These are phyloP conservation scores for Raphidocelis subcapitata DNA, from an alignment of 139 green algal genomes.

Conservation along the genomic window DNA sequence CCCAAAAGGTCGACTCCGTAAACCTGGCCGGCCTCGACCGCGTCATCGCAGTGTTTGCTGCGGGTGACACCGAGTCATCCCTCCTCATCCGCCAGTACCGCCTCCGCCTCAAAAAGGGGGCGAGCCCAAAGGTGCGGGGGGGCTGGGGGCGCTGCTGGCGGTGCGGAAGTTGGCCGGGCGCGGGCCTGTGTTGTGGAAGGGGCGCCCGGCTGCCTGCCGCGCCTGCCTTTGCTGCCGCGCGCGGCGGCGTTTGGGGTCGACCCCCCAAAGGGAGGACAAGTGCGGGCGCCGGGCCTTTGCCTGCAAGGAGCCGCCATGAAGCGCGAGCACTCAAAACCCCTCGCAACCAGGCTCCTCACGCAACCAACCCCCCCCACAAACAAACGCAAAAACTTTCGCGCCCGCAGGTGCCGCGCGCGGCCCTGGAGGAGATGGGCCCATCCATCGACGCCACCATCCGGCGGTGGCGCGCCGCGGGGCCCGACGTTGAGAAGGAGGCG, in stretches of 20 bases:
- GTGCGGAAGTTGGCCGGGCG: too few relatives aligned
- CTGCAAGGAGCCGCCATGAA: conserved; percentile 17
- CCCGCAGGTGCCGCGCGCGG: conserved; percentile 65
- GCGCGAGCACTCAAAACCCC: too few relatives aligned
- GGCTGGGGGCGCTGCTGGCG: too few relatives aligned
- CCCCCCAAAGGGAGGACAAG: too few relatives aligned
- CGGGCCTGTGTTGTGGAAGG: too few relatives aligned
- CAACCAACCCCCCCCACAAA: background rate
- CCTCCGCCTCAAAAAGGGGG: conserved; percentile 32
- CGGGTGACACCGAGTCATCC: conserved; percentile 20
- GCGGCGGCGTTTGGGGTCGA: too few relatives aligned
- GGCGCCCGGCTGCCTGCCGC: too few relatives aligned
- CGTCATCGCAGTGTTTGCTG: conserved; percentile 58
- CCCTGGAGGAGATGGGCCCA: conserved; percentile 86
- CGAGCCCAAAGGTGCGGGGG: conserved; percentile 15
- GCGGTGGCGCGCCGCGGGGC: conserved; percentile 51
- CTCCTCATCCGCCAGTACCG: conserved; percentile 21
- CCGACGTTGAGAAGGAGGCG: conserved; percentile 85
- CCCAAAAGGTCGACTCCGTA: conserved; percentile 59
- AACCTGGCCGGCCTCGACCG: conserved; percentile 83
- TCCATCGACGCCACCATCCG: conserved; percentile 72
- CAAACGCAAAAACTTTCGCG: background rate
- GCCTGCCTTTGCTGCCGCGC: too few relatives aligned
- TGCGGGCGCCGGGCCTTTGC: too few relatives aligned
- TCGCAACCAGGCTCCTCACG: background rate